Evolutionary conservation across 140 eudicot genomes (phyloP).

Genomic region (Cichorium intybus): DNA sequence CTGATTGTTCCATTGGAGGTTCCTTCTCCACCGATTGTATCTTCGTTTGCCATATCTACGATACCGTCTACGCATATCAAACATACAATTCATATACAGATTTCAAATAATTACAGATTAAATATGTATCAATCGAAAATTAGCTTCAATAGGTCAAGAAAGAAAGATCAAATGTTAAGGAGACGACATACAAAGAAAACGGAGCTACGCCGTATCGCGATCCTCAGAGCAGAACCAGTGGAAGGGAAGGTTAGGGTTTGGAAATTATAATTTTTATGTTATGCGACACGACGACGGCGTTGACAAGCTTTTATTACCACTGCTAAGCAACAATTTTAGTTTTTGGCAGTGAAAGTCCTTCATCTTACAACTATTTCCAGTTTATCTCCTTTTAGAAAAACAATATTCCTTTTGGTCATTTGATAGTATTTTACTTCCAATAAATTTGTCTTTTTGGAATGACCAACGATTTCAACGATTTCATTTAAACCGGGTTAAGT

Average conservation of each 20-base stretch:
- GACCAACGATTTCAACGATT: too few species aligned
- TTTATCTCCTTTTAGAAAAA: neutral
- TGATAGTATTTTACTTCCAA: too few species aligned
- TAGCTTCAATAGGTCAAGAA: neutral
- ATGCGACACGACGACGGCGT: slow-evolving; percentile 9
- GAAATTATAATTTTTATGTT: slow-evolving; percentile 1
- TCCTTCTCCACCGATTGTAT: slow-evolving; percentile 25
- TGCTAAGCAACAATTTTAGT: neutral
- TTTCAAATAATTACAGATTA: neutral
- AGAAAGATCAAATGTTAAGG: neutral
- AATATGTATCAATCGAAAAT: neutral
- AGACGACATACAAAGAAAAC: slow-evolving; percentile 10
- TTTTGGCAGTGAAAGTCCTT: slow-evolving; percentile 11
- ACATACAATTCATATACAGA: neutral
- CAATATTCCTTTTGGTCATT: too few species aligned
- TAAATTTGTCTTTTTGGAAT: too few species aligned
- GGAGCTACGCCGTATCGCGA: slow-evolving; percentile 11
- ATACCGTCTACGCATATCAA: neutral
- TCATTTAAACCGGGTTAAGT: too few species aligned
- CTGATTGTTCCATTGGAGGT: slow-evolving; percentile 8
- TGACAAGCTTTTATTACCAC: slow-evolving; percentile 14
- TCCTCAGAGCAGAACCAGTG: slow-evolving; percentile 19
- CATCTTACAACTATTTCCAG: neutral
- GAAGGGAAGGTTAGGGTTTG: slow-evolving; percentile 30
- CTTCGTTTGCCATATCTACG: slow-evolving; percentile 34